Base-by-base conservation (phyloP, 2,329 filamentous ascomycete species). In the Colletotrichum somersetense region DNA sequence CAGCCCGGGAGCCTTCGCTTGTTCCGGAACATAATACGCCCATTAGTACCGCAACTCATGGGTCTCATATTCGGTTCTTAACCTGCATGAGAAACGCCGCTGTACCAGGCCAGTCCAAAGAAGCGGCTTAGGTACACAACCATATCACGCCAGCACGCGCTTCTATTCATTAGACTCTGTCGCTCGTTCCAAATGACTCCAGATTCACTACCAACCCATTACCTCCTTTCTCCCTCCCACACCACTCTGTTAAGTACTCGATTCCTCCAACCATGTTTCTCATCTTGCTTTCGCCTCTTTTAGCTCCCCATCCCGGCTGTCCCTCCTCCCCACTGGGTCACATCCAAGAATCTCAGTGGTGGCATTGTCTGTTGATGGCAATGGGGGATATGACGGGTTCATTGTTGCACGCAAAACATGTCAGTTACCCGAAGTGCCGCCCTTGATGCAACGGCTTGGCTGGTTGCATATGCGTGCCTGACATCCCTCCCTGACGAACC, bases 221-320 rank as follows among this genome's bases (percentile, higher is more conserved):
- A 20, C 20, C 18, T 20, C 42, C 26, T 26, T 46, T 23, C 40
- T 35, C 64, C 40, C 42, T 35, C 64, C 58, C 65, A 62, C 64
- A 26, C 42, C 57, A 26, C 44, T 53, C 23, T 50, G 11, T 58
- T 68, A 35, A 16, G 46, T 30, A 30, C 63, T 46, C 63, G 53
- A 53, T 68, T 63, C 58, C 65, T 58, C 58, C 65, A 71, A 68
- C 58, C 66, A 71, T 62, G 20, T 50, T 68, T 30, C 56, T 58
- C 62, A 30, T 38, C 62, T 30, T 53, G 40, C 38, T 55, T 14
- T 66, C 26, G 35, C 33, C 42, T 53, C 35, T 44, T 44, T 44
- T 53, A 35, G 57, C 12, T 12, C 35, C 44, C 44, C 35, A 44
- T 57, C 35, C 44, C 42, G 33, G 38, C 30, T 38, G 20, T 26